Conservation (phyloP, 495 filamentous ascomycete genomes). For the Penicillium psychrofluorescens region DNA sequence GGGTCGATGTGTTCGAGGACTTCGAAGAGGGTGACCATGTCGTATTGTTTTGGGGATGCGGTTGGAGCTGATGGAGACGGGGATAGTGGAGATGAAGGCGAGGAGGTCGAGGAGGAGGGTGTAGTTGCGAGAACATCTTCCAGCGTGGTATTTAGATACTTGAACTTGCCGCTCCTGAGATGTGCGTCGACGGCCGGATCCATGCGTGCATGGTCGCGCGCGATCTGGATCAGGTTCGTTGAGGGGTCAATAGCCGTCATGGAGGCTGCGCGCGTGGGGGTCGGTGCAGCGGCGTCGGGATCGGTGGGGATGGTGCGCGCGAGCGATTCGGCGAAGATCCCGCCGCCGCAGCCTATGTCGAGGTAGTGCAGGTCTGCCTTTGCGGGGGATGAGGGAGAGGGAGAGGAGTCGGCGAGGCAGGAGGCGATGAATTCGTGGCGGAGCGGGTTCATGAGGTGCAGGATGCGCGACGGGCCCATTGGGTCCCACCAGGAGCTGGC, state of each 20-base stretch:
- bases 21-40: slow-evolving; percentile 84
- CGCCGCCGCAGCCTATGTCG: slow-evolving; percentile 92
- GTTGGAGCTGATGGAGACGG: not conserved
- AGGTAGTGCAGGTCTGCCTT: slow-evolving; percentile 59
- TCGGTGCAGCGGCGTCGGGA: slow-evolving; percentile 41
- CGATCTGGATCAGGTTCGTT: slow-evolving; percentile 68
- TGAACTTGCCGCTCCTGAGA: slow-evolving; percentile 46
- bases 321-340: slow-evolving; percentile 90
- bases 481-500: slow-evolving; percentile 98
- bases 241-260: slow-evolving; percentile 86
- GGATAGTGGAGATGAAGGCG: too few species aligned
- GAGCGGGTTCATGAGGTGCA: slow-evolving; percentile 97
- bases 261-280: slow-evolving; percentile 51
- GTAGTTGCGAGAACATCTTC: slow-evolving; percentile 52
- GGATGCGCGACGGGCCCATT: slow-evolving; percentile 80
- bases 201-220: slow-evolving; percentile 60
- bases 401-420: slow-evolving; percentile 46
- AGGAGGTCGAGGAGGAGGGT: not conserved
- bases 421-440: slow-evolving; percentile 83
- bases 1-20: slow-evolving; percentile 81
- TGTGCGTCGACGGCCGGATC: slow-evolving; percentile 52
- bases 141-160: slow-evolving; percentile 64
- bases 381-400: slow-evolving; percentile 46
- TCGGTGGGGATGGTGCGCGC: slow-evolving; percentile 52
- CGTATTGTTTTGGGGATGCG: slow-evolving; percentile 37